Conservation (phyloP, 1,139 yeast genomes). For the Diutina mesorugosa region DNA sequence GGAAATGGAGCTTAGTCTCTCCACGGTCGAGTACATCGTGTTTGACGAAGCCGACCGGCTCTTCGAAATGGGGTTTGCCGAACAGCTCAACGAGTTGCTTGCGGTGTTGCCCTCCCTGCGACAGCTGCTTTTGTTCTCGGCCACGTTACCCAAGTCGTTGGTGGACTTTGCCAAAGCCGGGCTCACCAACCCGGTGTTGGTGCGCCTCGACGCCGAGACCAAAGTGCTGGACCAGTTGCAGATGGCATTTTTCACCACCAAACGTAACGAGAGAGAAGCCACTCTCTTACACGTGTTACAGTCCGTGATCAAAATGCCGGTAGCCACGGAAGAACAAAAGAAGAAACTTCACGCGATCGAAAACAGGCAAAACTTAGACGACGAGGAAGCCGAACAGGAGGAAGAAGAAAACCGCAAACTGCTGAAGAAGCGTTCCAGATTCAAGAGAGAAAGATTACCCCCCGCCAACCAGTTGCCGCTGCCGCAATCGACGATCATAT, state of each 20-base stretch:
- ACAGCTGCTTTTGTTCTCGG: constrained; percentile 87
- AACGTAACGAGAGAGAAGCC: constrained; percentile 83
- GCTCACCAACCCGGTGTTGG: constrained; percentile 81
- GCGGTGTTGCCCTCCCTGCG: constrained; percentile 74
- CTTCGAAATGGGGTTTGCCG: constrained; percentile 65
- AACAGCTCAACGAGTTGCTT: constrained; percentile 55
- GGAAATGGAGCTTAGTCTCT: constrained; percentile 35
- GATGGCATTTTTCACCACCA: constrained; percentile 71
- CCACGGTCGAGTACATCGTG: constrained; percentile 59
- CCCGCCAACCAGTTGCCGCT: constrained; percentile 78
- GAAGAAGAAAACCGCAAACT: constrained; percentile 26
- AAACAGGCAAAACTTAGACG: constrained; percentile 29
- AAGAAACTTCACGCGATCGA: constrained; percentile 46
- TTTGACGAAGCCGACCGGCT: constrained; percentile 91
- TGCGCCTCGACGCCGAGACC: constrained; percentile 55
- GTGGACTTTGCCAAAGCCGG: constrained; percentile 64
- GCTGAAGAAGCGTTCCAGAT: constrained; percentile 20
- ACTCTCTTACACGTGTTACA: constrained; percentile 64
- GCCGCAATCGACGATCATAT: constrained; percentile 76
- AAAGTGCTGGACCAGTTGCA: constrained; percentile 53
- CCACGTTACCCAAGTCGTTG: constrained; percentile 79
- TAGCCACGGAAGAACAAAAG: constrained; percentile 33
- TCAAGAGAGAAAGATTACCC: constrained; percentile 50
- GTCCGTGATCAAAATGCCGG: constrained; percentile 76
- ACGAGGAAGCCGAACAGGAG: constrained; percentile 38